Evolutionary conservation across 2,329 filamentous ascomycete species (phyloP), one percentile per base, ranked within the genome.

Genomic region (Clarireedia paspali): DNA sequence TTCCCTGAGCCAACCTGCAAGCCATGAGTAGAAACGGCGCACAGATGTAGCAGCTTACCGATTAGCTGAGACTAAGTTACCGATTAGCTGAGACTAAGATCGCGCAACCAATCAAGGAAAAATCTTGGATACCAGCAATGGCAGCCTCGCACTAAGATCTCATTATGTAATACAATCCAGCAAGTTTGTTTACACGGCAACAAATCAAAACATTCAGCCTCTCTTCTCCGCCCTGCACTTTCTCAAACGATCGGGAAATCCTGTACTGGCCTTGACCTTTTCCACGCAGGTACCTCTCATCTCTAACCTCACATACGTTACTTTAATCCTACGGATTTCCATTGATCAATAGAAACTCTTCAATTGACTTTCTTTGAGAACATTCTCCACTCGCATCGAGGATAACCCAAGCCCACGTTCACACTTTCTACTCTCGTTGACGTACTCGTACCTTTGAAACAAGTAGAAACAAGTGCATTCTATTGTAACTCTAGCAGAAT

Each of bases 91-190:
- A 39, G 24, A 12, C 9, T 20, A 23, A 7, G 10, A 47, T 34
- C 17, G 20, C 34, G n/a, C 15, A 3, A n/a, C 27, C 15, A 47
- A 49, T 49, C 30, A 39, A 23, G 6, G 4, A 10, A 49, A 23
- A 27, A 38, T 49, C 30, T 24, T 23, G 26, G 14, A 6, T 47
- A 10, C 24, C 24, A 20, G 23, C 9, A 9, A 20, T 5, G 6
- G 30, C 38, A 52, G 50, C 50, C 50, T 52, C 6, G 50, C 27
- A 30, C 50, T 46, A 52, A 30, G 36, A 40, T 5, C n/a, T 17
- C 27, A 50, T 50, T 17, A 39, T 30, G 38, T 51, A 44, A 51
- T 51, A 26, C 27, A 30, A 10, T 9, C 27, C 27, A 30, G 20
- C 27, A 30, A 30, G 27, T 30, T 40, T 40, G 38, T 40, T 40